These are phyloP conservation scores for Chenopodium berlandieri DNA, from an alignment of 148 eudicot species.

Conservation along the genomic window DNA sequence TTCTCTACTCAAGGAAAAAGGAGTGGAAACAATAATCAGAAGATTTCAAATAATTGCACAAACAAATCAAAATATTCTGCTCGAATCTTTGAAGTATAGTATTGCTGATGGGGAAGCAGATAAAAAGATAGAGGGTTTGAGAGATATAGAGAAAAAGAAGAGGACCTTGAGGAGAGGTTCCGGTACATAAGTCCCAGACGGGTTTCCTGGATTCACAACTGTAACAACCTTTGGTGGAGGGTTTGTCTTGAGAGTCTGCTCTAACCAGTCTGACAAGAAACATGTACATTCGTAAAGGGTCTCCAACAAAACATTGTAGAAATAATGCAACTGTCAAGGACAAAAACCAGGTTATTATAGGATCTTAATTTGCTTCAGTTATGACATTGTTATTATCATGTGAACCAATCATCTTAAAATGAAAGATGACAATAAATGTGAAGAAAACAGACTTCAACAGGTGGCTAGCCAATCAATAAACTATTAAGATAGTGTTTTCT, in stretches of 20 bases:
- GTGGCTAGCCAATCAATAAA: background rate
- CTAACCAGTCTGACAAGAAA: slow-evolving; percentile 75
- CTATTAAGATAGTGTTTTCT: background rate
- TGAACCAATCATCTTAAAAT: background rate
- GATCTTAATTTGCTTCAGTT: background rate
- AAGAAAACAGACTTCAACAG: background rate
- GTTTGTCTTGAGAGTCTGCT: slow-evolving; percentile 57
- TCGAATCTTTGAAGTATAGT: background rate
- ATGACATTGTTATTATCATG: background rate
- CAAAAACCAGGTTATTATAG: background rate
- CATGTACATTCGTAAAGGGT: slow-evolving; percentile 14
- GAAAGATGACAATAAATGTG: background rate
- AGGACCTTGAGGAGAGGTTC: slow-evolving; percentile 84
- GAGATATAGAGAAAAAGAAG: slow-evolving; percentile 25
- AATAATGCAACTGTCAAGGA: background rate
- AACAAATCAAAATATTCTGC: slow-evolving; percentile 5
- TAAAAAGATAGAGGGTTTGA: background rate
- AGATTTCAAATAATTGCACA: background rate
- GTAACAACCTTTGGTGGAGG: slow-evolving; percentile 98
- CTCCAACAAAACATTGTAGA: background rate
- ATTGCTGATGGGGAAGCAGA: background rate
- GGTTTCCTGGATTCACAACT: slow-evolving; percentile 98
- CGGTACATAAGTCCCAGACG: slow-evolving; percentile 96
- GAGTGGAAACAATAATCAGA: slow-evolving; percentile 23
- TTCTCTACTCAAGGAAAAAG: slow-evolving; percentile 52